A percentile compares a stretch with the other conserved stretches of the same genome.
Conservation (phyloP, 1,139 yeast genomes). For the Scheffersomyces lignicola region DNA sequence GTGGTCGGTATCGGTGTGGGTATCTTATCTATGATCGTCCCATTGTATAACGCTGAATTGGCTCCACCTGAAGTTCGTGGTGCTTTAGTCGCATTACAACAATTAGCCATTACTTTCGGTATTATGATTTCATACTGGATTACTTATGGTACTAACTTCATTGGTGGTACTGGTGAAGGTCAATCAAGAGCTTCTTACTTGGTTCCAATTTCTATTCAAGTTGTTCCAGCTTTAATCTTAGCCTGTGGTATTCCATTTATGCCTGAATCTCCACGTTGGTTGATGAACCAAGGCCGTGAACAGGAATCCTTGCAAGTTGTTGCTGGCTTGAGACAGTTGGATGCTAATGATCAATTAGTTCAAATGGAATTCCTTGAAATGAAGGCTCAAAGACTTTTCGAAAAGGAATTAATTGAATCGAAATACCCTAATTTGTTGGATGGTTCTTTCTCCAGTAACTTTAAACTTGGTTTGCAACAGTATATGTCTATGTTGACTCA, state of each 20-base stretch:
- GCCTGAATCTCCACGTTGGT: slow-evolving; percentile 25
- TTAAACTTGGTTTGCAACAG: slow-evolving; percentile 13
- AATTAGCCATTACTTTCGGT: slow-evolving; percentile 66
- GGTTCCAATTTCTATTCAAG: slow-evolving; percentile 26
- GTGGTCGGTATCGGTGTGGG: slow-evolving; percentile 26
- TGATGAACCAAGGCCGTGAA: slow-evolving; percentile 17
- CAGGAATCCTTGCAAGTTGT: slow-evolving; percentile 24
- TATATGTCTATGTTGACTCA: slow-evolving; percentile 17
- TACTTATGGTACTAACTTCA: slow-evolving; percentile 52
- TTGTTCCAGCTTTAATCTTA: slow-evolving; percentile 22
- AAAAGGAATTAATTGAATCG: slow-evolving; percentile 11
- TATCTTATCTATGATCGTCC: slow-evolving; percentile 21
- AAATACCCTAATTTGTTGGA: slow-evolving; percentile 15
- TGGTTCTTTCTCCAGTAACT: slow-evolving; percentile 11
- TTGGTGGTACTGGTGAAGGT: slow-evolving; percentile 29
- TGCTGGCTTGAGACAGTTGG: slow-evolving; percentile 13
- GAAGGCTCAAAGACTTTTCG: slow-evolving; percentile 20
- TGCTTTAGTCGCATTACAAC: slow-evolving; percentile 61
- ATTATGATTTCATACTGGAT: slow-evolving; percentile 70
- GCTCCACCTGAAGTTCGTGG: slow-evolving; percentile 61
- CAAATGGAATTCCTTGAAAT: slow-evolving; percentile 20
- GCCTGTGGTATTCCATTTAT: slow-evolving; percentile 18
- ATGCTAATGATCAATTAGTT: slow-evolving; percentile 13
- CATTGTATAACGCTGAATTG: slow-evolving; percentile 21
- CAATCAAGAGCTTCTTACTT: slow-evolving; percentile 41